Conservation (phyloP, 805 yeast genomes). For the Torulaspora gathmanii region DNA sequence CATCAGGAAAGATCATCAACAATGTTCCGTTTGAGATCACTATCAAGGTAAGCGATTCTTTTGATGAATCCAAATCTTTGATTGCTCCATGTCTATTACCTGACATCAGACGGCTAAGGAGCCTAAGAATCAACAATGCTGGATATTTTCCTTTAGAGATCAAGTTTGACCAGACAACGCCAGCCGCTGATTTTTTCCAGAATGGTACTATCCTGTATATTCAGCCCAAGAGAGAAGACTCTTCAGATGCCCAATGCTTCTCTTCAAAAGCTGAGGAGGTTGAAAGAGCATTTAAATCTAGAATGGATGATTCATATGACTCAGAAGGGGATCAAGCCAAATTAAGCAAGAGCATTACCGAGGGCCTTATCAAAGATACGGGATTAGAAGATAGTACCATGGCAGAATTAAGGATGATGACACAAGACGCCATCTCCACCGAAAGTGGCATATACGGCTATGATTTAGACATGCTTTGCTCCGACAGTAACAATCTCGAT, state of each 20-base stretch:
- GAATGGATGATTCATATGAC: conserved; percentile 6
- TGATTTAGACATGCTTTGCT: conserved; percentile 24
- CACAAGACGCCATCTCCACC: not conserved
- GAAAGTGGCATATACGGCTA: conserved; percentile 12
- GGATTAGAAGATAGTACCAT: conserved; percentile 17
- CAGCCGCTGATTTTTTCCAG: conserved; percentile 25
- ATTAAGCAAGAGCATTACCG: not conserved
- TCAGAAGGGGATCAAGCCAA: not conserved
- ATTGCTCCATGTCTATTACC: conserved; percentile 71
- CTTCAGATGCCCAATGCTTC: not conserved
- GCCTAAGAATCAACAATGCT: conserved; percentile 44
- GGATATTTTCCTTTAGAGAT: conserved; percentile 50
- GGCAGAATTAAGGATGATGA: conserved; percentile 16
- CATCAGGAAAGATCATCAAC: conserved; percentile 51
- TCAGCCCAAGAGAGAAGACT: conserved; percentile 16
- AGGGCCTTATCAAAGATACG: not conserved
- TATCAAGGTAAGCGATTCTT: conserved; percentile 30
- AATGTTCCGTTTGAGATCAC: conserved; percentile 39
- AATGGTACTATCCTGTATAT: conserved; percentile 30
- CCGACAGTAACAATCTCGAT: conserved; percentile 23
- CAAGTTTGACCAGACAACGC: conserved; percentile 34
- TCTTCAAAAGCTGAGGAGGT: conserved; percentile 10
- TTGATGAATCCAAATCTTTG: conserved; percentile 40
- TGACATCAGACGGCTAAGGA: conserved; percentile 44
- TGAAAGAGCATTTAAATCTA: conserved; percentile 12